phyloP scores from a whole-genome alignment of 352 stramenopile species.

The Chrysophaeum taylorii region DNA sequence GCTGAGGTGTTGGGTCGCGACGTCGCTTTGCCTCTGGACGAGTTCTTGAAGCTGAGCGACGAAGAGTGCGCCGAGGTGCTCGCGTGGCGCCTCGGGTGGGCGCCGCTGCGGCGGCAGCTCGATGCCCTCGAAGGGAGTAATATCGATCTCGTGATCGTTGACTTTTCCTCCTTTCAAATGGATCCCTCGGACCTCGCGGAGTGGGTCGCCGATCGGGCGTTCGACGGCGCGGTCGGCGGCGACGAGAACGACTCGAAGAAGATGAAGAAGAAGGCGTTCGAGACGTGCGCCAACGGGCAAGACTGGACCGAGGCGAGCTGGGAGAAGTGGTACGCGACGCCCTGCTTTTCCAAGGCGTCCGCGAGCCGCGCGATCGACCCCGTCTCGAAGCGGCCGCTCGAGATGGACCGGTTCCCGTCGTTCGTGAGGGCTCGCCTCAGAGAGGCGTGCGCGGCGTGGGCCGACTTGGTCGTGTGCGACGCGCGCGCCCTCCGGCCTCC shows the following conservation, averaged over 20 bases:
- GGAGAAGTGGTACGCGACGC: conserved; percentile 1
- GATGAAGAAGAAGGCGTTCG: not conserved
- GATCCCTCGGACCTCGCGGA: not conserved
- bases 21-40: not conserved
- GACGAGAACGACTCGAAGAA: not conserved
- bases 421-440: not conserved
- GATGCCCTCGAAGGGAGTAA: not conserved
- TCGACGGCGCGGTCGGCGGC: not conserved
- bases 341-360: not conserved
- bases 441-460: not conserved
- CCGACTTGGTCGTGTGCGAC: not conserved
- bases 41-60: not conserved
- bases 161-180: conserved; percentile 10
- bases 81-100: conserved; percentile 6
- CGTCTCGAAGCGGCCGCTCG: not conserved
- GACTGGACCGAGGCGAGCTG: not conserved
- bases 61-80: not conserved
- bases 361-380: not conserved
- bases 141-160: not conserved
- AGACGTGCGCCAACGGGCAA: not conserved
- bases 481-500: not conserved
- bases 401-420: not conserved
- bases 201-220: not conserved
- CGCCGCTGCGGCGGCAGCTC: not conserved
- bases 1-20: not conserved